phyloP scores from a whole-genome alignment of 345 rosid species.

The Gossypium herbaceum region DNA sequence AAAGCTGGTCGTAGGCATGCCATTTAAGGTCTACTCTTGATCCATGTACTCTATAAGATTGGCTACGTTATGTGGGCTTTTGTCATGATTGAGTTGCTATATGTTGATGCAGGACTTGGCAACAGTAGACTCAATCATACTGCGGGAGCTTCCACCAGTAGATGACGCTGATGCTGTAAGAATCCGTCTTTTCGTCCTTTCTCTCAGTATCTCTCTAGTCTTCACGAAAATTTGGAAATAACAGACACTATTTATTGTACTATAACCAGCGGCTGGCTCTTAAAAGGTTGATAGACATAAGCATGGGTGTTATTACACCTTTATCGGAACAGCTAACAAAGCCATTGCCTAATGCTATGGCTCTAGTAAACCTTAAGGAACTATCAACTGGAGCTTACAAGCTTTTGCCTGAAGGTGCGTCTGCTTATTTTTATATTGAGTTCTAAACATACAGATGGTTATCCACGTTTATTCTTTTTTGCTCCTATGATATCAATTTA shows the following conservation, averaged over 20 bases:
- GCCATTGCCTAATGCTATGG: constrained; percentile 92
- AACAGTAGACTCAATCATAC: constrained; percentile 66
- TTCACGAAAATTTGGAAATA: background rate
- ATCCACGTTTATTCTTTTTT: constrained; percentile 2
- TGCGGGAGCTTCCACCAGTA: constrained; percentile 82
- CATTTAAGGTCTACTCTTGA: constrained; percentile 69
- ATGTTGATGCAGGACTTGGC: constrained; percentile 70
- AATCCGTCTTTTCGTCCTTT: constrained; percentile 14
- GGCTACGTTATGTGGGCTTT: constrained; percentile 5
- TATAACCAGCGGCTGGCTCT: constrained; percentile 79
- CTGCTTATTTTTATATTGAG: constrained; percentile 12
- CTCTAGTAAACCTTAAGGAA: constrained; percentile 86
- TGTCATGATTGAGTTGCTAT: constrained; percentile 13
- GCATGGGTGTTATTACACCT: constrained; percentile 92
- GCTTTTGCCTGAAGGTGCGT: constrained; percentile 94
- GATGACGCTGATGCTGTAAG: constrained; percentile 87
- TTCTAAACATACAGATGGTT: background rate
- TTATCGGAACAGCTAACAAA: constrained; percentile 92
- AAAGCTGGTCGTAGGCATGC: constrained; percentile 95
- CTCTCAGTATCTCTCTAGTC: background rate
- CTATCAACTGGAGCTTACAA: constrained; percentile 81
- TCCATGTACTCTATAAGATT: constrained; percentile 16
- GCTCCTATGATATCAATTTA: background rate
- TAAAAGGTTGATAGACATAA: constrained; percentile 81
- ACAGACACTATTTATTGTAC: constrained; percentile 11